Percentiles rank a stretch among this genome's conserved stretches.
Evolutionary conservation across 2,329 filamentous ascomycete species (phyloP).

Genomic region (Fusarium pseudocircinatum): DNA sequence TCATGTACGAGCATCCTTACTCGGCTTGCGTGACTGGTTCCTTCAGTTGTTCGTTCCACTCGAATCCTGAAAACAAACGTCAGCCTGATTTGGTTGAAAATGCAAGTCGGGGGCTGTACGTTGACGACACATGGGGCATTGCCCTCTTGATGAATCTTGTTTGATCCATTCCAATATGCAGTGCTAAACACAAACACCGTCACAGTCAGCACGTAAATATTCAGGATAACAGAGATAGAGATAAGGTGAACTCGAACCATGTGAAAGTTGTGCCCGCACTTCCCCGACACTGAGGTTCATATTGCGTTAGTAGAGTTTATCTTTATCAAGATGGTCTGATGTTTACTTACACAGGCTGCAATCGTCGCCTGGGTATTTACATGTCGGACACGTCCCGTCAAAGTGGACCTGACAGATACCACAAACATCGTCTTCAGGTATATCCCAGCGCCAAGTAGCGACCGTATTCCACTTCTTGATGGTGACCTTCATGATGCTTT

Average conservation of each 20-base stretch:
- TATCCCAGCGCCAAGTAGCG: constrained; percentile 97
- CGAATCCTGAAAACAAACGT: constrained; percentile 48
- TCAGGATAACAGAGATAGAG: not conserved
- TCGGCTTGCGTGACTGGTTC: constrained; percentile 44
- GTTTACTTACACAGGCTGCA: constrained; percentile 81
- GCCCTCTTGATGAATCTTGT: constrained; percentile 89
- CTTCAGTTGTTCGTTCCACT: constrained; percentile 52
- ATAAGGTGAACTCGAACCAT: constrained; percentile 69
- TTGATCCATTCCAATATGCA: constrained; percentile 97
- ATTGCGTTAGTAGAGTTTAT: constrained; percentile 27
- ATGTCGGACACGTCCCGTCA: constrained; percentile 96
- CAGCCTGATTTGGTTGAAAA: not conserved
- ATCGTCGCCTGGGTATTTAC: constrained; percentile 97
- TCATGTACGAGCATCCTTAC: constrained; percentile 35
- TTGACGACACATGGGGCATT: constrained; percentile 98
- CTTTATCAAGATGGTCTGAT: constrained; percentile 22
- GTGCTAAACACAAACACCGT: constrained; percentile 66
- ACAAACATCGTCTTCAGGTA: constrained; percentile 96
- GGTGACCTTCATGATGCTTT: constrained; percentile 83
- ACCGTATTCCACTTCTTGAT: constrained; percentile 95
- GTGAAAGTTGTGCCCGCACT: constrained; percentile 97
- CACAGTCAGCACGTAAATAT: constrained; percentile 30
- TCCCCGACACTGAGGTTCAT: constrained; percentile 75
- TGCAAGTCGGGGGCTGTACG: constrained; percentile 61
- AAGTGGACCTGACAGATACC: constrained; percentile 99